Percentiles rank a stretch among this genome's conserved stretches.
These are phyloP conservation scores for Drosera capensis DNA, from an alignment of 148 eudicot species.

Conservation along the genomic window DNA sequence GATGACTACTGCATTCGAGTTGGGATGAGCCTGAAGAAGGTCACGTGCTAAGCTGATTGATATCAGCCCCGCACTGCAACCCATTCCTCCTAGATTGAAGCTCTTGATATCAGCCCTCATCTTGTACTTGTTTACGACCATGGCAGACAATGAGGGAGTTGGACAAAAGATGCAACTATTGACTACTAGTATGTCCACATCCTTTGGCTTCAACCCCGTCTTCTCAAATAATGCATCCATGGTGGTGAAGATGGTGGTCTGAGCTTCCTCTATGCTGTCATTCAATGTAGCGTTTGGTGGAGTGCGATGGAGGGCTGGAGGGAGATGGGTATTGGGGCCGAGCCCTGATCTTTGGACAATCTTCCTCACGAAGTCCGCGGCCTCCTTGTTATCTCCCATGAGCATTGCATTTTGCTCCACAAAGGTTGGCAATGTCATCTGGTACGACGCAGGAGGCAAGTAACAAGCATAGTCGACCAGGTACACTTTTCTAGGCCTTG, in stretches of 20 bases:
- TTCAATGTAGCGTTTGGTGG: constrained; percentile 24
- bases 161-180: constrained; percentile 35
- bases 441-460: constrained; percentile 14
- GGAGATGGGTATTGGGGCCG: constrained; percentile 28
- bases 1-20: constrained; percentile 23
- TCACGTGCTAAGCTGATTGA: constrained; percentile 23
- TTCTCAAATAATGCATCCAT: constrained; percentile 17
- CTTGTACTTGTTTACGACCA: constrained; percentile 23
- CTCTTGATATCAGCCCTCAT: constrained; percentile 20
- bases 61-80: constrained; percentile 36
- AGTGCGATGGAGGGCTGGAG: constrained; percentile 20
- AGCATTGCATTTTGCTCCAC: constrained; percentile 24
- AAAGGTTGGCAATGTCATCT: constrained; percentile 21
- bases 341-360: constrained; percentile 31
- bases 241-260: constrained; percentile 17
- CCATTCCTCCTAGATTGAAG: constrained; percentile 40
- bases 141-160: constrained; percentile 27
- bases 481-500: constrained; percentile 17
- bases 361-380: constrained; percentile 18
- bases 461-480: constrained; percentile 34
- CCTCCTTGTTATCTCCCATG: constrained; percentile 12
- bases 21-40: constrained; percentile 7
- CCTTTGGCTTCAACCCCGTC: constrained; percentile 12
- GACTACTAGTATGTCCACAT: constrained; percentile 21
- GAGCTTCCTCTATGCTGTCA: constrained; percentile 19